Evolutionary conservation across 352 stramenopile genomes (phyloP).

Genomic region (Thalassiosira sp.): DNA sequence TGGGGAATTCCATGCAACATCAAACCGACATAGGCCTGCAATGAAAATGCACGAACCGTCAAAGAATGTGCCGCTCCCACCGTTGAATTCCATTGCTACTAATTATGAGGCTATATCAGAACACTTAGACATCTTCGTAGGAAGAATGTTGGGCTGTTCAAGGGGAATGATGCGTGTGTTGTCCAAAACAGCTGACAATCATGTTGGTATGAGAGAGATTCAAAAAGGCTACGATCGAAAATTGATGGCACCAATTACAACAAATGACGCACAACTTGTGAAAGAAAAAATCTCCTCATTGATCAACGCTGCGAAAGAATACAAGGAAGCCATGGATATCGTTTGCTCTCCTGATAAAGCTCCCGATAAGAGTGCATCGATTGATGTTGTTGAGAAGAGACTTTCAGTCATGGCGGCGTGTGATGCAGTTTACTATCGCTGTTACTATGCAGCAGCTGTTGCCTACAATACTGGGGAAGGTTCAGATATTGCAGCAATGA

Average conservation of each 20-base stretch:
- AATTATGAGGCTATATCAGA: constrained; percentile 31
- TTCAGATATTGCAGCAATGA: constrained; percentile 25
- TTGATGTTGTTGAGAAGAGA: constrained; percentile 36
- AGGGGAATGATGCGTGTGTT: constrained; percentile 30
- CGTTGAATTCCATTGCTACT: constrained; percentile 36
- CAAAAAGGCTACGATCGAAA: neutral
- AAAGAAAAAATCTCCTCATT: constrained; percentile 36
- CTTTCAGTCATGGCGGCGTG: constrained; percentile 44
- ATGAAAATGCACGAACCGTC: neutral
- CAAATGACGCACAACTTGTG: constrained; percentile 29
- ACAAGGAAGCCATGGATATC: constrained; percentile 23
- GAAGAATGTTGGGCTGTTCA: constrained; percentile 18
- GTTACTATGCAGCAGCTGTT: constrained; percentile 71
- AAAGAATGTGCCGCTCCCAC: constrained; percentile 9
- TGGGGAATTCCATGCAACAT: constrained; percentile 37
- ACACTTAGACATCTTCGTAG: constrained; percentile 25
- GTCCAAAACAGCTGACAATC: constrained; percentile 3
- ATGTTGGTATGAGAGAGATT: too few species aligned
- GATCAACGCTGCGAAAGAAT: constrained; percentile 29
- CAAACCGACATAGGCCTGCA: constrained; percentile 2
- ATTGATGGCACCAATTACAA: constrained; percentile 13
- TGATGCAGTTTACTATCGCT: constrained; percentile 74
- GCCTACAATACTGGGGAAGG: neutral
- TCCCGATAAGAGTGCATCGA: constrained; percentile 8
- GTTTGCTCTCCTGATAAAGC: neutral